These are phyloP conservation scores for Salix caprea DNA, from an alignment of 345 rosid species.

Conservation along the genomic window DNA sequence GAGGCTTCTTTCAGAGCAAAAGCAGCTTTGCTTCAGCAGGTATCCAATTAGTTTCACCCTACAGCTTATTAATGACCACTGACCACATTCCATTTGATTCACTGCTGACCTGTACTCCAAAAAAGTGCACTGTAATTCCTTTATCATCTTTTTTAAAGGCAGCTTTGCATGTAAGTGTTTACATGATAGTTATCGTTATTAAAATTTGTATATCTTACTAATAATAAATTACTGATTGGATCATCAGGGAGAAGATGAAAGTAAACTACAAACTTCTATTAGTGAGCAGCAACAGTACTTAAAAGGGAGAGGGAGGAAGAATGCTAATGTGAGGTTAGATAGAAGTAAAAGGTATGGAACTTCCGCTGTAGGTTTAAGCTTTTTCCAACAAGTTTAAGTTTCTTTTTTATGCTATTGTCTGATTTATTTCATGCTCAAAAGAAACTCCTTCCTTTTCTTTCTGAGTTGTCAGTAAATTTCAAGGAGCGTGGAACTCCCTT, in stretches of 20 bases:
- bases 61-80: neutral
- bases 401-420: slow-evolving; percentile 5
- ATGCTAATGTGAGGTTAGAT: slow-evolving; percentile 25
- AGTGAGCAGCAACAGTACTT: slow-evolving; percentile 39
- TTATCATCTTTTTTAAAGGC: neutral
- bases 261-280: slow-evolving; percentile 37
- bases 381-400: slow-evolving; percentile 9
- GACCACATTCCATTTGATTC: neutral
- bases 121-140: neutral
- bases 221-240: slow-evolving; percentile 8
- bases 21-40: slow-evolving; percentile 84
- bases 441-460: neutral
- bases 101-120: neutral
- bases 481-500: slow-evolving; percentile 62
- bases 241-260: slow-evolving; percentile 61
- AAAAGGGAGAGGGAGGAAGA: slow-evolving; percentile 40
- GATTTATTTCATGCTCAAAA: slow-evolving; percentile 8
- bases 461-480: slow-evolving; percentile 39
- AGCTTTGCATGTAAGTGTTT: neutral
- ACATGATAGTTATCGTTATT: neutral
- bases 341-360: slow-evolving; percentile 48
- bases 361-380: slow-evolving; percentile 7
- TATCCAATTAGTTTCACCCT: slow-evolving; percentile 20
- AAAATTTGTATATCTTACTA: slow-evolving; percentile 8
- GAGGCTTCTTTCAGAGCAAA: slow-evolving; percentile 96